Conservation (phyloP, 345 rosid species). For the Citropsis articulata region DNA sequence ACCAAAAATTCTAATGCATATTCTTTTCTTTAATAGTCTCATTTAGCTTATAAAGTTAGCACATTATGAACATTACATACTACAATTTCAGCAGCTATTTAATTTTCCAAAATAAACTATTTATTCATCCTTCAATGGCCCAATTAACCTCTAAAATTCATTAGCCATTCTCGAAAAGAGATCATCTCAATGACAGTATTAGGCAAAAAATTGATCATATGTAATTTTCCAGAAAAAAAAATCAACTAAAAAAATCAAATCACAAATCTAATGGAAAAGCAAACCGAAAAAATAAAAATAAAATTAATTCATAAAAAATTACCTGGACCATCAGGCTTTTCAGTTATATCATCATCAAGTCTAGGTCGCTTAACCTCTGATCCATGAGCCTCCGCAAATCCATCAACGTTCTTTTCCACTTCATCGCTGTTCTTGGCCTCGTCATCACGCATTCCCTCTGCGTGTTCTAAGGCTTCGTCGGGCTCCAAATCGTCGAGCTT, state of each 20-base stretch:
- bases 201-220: too few relatives aligned
- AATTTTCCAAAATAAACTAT: background rate
- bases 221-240: background rate
- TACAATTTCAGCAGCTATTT: background rate
- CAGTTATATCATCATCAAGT: constrained; percentile 32
- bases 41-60: background rate
- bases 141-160: background rate
- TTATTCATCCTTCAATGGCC: background rate
- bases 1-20: background rate
- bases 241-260: background rate
- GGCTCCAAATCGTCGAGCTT: constrained; percentile 60
- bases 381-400: constrained; percentile 17
- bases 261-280: background rate
- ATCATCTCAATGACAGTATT: background rate
- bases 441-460: background rate
- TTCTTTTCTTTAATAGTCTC: background rate
- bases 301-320: background rate
- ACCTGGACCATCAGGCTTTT: constrained; percentile 46
- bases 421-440: constrained; percentile 13
- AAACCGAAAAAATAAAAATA: too few relatives aligned
- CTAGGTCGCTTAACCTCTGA: constrained; percentile 44
- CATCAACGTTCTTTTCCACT: constrained; percentile 19
- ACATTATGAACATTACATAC: background rate
- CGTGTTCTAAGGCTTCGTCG: constrained; percentile 21
- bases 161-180: too few relatives aligned